Conservation (phyloP, 306 rosid genomes). For the Cicer arietinum region DNA sequence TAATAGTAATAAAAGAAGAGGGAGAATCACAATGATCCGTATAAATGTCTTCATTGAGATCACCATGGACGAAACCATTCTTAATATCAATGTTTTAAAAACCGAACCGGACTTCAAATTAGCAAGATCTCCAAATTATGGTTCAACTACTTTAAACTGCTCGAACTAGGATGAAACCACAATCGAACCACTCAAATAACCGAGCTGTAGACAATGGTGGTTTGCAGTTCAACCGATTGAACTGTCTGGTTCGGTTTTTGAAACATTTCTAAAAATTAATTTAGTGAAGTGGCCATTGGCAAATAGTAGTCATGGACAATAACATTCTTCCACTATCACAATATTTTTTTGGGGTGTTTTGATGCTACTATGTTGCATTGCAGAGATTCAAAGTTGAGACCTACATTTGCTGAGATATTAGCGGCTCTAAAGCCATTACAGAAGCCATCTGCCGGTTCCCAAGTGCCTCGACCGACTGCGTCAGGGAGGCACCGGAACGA, state of each 20-base stretch:
- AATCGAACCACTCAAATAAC: background rate
- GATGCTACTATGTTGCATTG: conserved; percentile 45
- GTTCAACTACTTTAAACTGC: background rate
- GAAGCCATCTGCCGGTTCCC: conserved; percentile 68
- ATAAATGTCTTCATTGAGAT: background rate
- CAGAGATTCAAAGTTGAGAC: conserved; percentile 92
- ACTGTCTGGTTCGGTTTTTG: background rate
- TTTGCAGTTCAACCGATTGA: background rate
- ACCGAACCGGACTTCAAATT: background rate
- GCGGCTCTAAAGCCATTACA: conserved; percentile 86
- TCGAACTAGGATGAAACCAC: background rate
- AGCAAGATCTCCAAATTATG: background rate
- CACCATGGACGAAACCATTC: background rate
- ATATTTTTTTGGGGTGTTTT: conserved; percentile 15
- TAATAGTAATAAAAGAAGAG: background rate
- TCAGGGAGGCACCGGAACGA: conserved; percentile 44
- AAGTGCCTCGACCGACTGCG: conserved; percentile 55
- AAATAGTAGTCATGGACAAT: no score
- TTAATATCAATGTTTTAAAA: background rate
- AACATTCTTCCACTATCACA: no score
- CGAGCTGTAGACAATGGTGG: background rate
- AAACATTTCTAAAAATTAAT: no score
- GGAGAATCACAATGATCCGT: background rate
- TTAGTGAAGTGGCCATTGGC: no score
- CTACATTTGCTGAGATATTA: conserved; percentile 92